These are phyloP conservation scores for Aspergillus transmontanensis DNA, from an alignment of 2,329 filamentous ascomycete genomes.

Conservation along the genomic window DNA sequence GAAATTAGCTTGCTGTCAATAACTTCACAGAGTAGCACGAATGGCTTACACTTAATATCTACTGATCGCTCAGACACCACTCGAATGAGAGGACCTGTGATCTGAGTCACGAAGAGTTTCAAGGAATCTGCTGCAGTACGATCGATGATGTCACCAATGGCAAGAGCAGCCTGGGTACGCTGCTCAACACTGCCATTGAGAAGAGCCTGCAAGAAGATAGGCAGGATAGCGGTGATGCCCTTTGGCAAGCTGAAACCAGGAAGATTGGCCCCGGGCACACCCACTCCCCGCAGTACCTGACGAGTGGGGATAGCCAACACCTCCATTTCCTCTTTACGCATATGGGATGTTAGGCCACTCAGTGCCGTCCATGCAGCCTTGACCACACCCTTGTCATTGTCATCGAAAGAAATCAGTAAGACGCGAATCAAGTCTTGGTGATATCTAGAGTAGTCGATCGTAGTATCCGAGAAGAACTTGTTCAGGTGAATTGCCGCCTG, in stretches of 20 bases:
- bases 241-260: constrained; percentile 89
- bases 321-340: constrained; percentile 98
- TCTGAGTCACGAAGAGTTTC: constrained; percentile 94
- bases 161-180: constrained; percentile 85
- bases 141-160: constrained; percentile 94
- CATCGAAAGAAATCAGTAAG: constrained; percentile 88
- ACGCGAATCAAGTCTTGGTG: constrained; percentile 93
- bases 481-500: constrained; percentile 77
- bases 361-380: constrained; percentile 88
- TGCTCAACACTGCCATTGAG: constrained; percentile 96
- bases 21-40: background rate
- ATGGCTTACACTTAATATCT: constrained; percentile 72
- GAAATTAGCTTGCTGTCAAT: constrained; percentile 21
- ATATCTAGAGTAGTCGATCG: constrained; percentile 91
- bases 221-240: constrained; percentile 93
- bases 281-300: constrained; percentile 83
- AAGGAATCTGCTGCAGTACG: constrained; percentile 83
- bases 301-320: constrained; percentile 82
- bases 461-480: constrained; percentile 78
- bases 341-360: constrained; percentile 80
- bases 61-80: constrained; percentile 95
- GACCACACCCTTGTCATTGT: constrained; percentile 78
- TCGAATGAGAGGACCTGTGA: constrained; percentile 95
- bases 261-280: constrained; percentile 80
- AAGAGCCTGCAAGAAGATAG: constrained; percentile 95